Conservation (phyloP, 1,284 basidiomycete species). For the Cystobasidium pallidum region DNA sequence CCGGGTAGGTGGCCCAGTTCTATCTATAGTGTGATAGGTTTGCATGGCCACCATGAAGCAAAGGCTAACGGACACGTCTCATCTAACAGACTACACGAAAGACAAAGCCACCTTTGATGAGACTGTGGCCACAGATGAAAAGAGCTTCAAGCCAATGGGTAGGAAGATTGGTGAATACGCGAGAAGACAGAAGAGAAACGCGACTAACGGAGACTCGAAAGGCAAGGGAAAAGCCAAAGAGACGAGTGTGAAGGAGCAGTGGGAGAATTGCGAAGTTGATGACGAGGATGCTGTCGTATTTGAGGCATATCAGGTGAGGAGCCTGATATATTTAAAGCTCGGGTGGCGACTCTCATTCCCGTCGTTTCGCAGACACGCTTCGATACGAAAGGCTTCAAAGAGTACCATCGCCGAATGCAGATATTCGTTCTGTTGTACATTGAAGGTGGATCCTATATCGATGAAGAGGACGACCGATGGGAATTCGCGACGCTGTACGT, state of each 20-base stretch:
- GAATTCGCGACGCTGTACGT: constrained; percentile 57
- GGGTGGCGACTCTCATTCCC: neutral
- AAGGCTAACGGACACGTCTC: too few species aligned
- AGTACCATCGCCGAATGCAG: constrained; percentile 93
- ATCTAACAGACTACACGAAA: constrained; percentile 73
- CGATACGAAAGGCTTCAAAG: constrained; percentile 83
- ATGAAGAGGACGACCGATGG: constrained; percentile 61
- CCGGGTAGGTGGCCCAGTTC: constrained; percentile 60
- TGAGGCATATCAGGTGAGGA: constrained; percentile 81
- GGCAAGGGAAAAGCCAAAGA: constrained; percentile 61
- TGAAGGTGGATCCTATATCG: constrained; percentile 91
- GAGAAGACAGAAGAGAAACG: constrained; percentile 26
- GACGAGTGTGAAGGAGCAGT: constrained; percentile 47
- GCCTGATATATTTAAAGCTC: neutral
- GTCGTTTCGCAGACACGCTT: constrained; percentile 59
- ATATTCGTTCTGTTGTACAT: constrained; percentile 92
- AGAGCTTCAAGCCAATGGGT: constrained; percentile 74
- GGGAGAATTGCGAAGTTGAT: constrained; percentile 60
- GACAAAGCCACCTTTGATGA: constrained; percentile 68
- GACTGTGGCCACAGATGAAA: constrained; percentile 73
- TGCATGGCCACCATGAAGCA: too few species aligned
- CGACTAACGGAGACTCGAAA: constrained; percentile 54
- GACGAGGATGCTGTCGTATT: constrained; percentile 69
- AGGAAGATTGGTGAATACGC: constrained; percentile 73
- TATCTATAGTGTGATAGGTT: too few species aligned